phyloP scores from a whole-genome alignment of 441 rosid genomes.

The Croton laevigatus region DNA sequence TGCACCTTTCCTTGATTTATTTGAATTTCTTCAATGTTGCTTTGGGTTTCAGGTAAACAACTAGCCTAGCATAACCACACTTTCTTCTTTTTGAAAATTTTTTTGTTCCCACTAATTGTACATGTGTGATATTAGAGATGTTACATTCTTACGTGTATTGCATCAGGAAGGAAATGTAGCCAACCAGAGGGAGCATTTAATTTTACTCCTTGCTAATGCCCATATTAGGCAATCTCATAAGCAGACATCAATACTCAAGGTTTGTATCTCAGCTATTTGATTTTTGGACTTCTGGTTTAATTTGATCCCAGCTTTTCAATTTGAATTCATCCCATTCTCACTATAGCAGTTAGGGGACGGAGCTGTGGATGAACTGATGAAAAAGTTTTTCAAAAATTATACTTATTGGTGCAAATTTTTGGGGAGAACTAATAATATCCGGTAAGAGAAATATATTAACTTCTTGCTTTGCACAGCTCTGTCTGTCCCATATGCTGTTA shows the following conservation, averaged over 20 bases:
- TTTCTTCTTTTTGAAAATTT: background rate
- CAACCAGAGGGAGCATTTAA: conserved; percentile 94
- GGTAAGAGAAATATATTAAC: conserved; percentile 39
- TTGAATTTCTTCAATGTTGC: conserved; percentile 75
- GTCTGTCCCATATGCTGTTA: background rate
- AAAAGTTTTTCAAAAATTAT: conserved; percentile 83
- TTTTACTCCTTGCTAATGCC: conserved; percentile 80
- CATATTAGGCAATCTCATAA: conserved; percentile 58
- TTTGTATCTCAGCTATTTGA: conserved; percentile 22
- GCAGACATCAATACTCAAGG: conserved; percentile 54
- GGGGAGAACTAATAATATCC: conserved; percentile 70
- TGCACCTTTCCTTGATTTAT: conserved; percentile 59
- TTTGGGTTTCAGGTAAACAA: conserved; percentile 88
- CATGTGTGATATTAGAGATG: conserved; percentile 1
- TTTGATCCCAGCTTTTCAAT: conserved; percentile 17
- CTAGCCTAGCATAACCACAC: conserved; percentile 7
- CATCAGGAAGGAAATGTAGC: conserved; percentile 82
- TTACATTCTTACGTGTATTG: conserved; percentile 12
- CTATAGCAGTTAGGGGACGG: conserved; percentile 62
- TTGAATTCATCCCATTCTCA: conserved; percentile 24
- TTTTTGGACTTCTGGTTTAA: conserved; percentile 13
- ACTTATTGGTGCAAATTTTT: conserved; percentile 91
- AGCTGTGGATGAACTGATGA: conserved; percentile 82
- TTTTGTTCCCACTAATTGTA: conserved; percentile 7
- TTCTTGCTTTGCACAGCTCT: conserved; percentile 5